phyloP scores from a whole-genome alignment of 495 filamentous ascomycete species.

The Penicillium daleae region DNA sequence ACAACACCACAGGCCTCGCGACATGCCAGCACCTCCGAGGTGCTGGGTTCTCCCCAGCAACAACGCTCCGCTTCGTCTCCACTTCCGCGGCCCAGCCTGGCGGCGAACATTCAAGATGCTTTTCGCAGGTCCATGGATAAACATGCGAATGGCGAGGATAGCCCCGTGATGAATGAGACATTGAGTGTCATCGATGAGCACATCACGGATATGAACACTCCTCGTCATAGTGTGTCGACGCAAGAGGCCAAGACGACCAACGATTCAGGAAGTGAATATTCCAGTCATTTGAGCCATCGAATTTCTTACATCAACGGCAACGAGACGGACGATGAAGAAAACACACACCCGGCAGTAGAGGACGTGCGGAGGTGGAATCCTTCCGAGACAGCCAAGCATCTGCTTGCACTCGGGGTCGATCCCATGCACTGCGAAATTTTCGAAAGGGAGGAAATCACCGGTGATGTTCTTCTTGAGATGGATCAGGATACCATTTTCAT shows the following conservation, averaged over 20 bases:
- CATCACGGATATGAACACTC: slow-evolving; percentile 88
- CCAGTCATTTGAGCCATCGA: slow-evolving; percentile 73
- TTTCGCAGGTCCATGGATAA: slow-evolving; percentile 50
- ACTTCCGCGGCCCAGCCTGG: slow-evolving; percentile 43
- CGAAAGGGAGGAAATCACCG: slow-evolving; percentile 92
- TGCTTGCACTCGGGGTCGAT: slow-evolving; percentile 81
- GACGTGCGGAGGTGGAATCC: slow-evolving; percentile 78
- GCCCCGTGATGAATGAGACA: slow-evolving; percentile 94
- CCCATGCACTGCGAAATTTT: slow-evolving; percentile 89
- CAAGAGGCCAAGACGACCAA: slow-evolving; percentile 62
- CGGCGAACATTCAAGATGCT: slow-evolving; percentile 50
- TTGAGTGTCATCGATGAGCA: slow-evolving; percentile 97
- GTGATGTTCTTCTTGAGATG: slow-evolving; percentile 92
- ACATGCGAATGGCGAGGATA: slow-evolving; percentile 57
- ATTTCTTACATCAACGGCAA: slow-evolving; percentile 89
- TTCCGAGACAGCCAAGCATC: slow-evolving; percentile 78
- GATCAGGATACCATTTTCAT: slow-evolving; percentile 90
- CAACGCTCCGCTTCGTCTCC: slow-evolving; percentile 50
- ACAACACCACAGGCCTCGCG: slow-evolving; percentile 54
- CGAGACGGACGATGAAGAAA: slow-evolving; percentile 77
- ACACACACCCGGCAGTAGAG: slow-evolving; percentile 56
- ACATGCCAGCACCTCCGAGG: slow-evolving; percentile 44
- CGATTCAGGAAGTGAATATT: slow-evolving; percentile 90
- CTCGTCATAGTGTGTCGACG: slow-evolving; percentile 59
- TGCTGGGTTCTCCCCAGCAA: slow-evolving; percentile 36